Base-by-base conservation (phyloP, 2,329 filamentous ascomycete genomes). In the Cyclaneusma minus region DNA sequence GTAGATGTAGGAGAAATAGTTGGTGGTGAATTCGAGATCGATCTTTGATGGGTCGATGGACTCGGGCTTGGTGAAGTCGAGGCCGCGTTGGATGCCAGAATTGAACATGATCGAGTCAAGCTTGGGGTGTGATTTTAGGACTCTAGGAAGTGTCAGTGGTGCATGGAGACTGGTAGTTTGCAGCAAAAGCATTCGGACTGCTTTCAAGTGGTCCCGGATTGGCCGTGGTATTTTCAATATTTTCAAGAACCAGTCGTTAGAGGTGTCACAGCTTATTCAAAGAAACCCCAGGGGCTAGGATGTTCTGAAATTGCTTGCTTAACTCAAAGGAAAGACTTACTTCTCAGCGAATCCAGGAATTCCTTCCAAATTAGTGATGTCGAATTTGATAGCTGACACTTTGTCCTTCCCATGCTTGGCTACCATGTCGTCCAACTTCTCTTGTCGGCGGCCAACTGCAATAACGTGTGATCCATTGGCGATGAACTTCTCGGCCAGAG, bases 41-140 rank as follows among this genome's bases (percentile, higher is more conserved):
- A 58, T 47, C 1, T 34, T 16, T 1, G 32, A 19, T 4, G 58
- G 38, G 23, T 54, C 37, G 27, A 62, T 51, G 6, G 43, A 49
- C 4, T 45, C 45, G 4, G 62, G 59, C n/a, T 49, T 41, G 8
- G 51, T 45, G 40, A 68, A 59, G 43, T 62, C 47, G 21, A 63
- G 44, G 2, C 40, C 43, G 17, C 50, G 49, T 39, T 72, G 64
- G 19, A 64, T 52, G 5, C 65, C 65, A 0, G 65, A 60, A 40
- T 69, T 70, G 27, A 71, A 47, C 27, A 72, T 41, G 13, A 73
- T 41, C 36, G 55, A 58, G 46, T 69, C 64, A 13, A 71, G 54
- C 12, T 54, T 45, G 0, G 64, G 59, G 39, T 66, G 51, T 2
- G 41, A 35, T 10, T 41, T 30, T 3, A 47, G 42, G 15, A 56